Evolutionary conservation across 2,329 filamentous ascomycete species (phyloP).

Genomic region (Cercospora canescens): DNA sequence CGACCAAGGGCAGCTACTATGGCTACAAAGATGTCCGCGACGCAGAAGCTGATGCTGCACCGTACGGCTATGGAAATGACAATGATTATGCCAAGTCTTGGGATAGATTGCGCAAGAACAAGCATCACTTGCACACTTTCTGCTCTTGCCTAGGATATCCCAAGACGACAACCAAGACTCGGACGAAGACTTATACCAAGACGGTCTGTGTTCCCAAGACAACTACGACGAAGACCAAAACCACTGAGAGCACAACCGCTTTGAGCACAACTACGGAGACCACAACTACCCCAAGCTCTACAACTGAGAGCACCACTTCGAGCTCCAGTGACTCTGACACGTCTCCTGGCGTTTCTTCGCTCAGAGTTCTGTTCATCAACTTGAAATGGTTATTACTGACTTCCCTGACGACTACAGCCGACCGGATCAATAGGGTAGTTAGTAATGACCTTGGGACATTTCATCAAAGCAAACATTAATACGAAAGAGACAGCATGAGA

Average conservation of each 20-base stretch:
- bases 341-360: too few species aligned
- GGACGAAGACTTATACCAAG: not conserved
- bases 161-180: not conserved
- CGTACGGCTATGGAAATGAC: not conserved
- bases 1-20: not conserved
- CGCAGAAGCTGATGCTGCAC: not conserved
- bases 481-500: too few species aligned
- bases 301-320: not conserved
- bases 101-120: not conserved
- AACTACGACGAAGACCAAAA: not conserved
- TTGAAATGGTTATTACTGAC: slow-evolving; percentile 37
- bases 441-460: too few species aligned
- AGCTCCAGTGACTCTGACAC: not conserved
- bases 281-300: not conserved
- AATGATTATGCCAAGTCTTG: not conserved
- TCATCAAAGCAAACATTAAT: too few species aligned
- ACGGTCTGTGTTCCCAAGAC: not conserved
- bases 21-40: not conserved
- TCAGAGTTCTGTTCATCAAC: too few species aligned
- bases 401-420: too few species aligned
- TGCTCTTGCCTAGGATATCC: not conserved
- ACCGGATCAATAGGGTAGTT: too few species aligned
- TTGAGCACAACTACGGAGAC: not conserved
- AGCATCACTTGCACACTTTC: not conserved
- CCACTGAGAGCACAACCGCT: not conserved